A percentile compares a stretch with the other conserved stretches of the same genome.
Conservation (phyloP, 371 early-diverging fungal species). For the Apophysomyces trapeziformis region DNA sequence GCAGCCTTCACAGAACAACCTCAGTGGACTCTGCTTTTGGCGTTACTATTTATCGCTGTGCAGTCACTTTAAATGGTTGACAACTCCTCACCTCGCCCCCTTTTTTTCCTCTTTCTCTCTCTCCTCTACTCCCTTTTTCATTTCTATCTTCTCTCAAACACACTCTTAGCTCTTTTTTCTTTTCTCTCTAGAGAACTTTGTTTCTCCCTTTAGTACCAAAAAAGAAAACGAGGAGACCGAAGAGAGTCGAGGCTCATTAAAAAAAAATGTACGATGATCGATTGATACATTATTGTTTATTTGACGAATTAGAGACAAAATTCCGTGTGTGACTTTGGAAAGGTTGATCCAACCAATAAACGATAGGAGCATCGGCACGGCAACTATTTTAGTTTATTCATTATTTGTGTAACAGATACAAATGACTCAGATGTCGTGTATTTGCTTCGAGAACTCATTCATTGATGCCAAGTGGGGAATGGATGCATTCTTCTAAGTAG, state of each 20-base stretch:
- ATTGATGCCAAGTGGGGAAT: no score
- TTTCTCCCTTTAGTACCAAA: background rate
- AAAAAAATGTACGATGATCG: conserved; percentile 3
- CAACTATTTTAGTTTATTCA: no score
- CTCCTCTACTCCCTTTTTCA: background rate
- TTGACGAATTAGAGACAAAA: no score
- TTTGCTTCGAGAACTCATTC: no score
- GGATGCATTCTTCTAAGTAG: no score
- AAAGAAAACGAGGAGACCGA: background rate
- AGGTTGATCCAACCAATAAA: no score
- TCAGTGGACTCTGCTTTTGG: background rate
- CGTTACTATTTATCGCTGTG: background rate
- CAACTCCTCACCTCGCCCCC: background rate
- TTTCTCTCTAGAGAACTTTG: background rate
- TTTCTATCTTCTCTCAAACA: no score
- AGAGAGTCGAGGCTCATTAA: conserved; percentile 6
- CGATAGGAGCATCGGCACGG: no score
- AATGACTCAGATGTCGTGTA: no score
- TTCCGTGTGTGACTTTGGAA: no score
- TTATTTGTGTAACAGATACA: no score
- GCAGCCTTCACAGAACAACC: background rate
- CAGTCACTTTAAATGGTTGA: conserved; percentile 4
- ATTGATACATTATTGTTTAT: background rate
- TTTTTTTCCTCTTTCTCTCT: background rate
- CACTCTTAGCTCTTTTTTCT: no score